A percentile compares a stretch with the other conserved stretches of the same genome.
These are phyloP conservation scores for Pseudogymnoascus pannorum DNA, from an alignment of 2,329 filamentous ascomycete genomes.

Conservation along the genomic window DNA sequence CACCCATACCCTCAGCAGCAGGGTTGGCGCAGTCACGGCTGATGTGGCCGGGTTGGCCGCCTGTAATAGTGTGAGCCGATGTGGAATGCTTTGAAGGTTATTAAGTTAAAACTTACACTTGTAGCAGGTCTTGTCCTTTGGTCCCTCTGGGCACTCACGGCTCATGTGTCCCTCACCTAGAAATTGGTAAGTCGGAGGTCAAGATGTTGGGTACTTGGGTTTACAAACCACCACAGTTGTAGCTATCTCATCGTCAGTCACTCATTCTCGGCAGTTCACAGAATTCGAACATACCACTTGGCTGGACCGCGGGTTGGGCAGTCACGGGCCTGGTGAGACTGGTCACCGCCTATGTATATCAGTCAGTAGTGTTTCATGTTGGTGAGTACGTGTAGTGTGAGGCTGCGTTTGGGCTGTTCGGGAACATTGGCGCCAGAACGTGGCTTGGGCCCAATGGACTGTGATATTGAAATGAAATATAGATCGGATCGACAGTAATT, in stretches of 20 bases:
- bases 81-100: not conserved
- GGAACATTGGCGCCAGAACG: not conserved
- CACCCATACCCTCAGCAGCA: slow-evolving; percentile 26
- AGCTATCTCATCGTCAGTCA: slow-evolving; percentile 42
- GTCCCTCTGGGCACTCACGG: slow-evolving; percentile 83
- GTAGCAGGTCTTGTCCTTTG: slow-evolving; percentile 81
- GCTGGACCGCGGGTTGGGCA: slow-evolving; percentile 78
- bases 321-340: slow-evolving; percentile 73
- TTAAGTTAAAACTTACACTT: slow-evolving; percentile 40
- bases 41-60: slow-evolving; percentile 77
- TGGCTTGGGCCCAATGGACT: not conserved
- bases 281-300: slow-evolving; percentile 58
- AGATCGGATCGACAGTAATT: not conserved
- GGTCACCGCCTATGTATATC: slow-evolving; percentile 54
- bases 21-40: slow-evolving; percentile 59
- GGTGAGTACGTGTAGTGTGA: not conserved
- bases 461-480: not conserved
- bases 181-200: slow-evolving; percentile 23
- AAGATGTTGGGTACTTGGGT: slow-evolving; percentile 17
- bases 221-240: slow-evolving; percentile 69
- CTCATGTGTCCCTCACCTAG: slow-evolving; percentile 67
- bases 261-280: slow-evolving; percentile 4
- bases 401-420: not conserved
- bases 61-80: not conserved
- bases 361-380: not conserved